phyloP scores from a whole-genome alignment of 2,329 filamentous ascomycete species.

The Cladosporium sp. region DNA sequence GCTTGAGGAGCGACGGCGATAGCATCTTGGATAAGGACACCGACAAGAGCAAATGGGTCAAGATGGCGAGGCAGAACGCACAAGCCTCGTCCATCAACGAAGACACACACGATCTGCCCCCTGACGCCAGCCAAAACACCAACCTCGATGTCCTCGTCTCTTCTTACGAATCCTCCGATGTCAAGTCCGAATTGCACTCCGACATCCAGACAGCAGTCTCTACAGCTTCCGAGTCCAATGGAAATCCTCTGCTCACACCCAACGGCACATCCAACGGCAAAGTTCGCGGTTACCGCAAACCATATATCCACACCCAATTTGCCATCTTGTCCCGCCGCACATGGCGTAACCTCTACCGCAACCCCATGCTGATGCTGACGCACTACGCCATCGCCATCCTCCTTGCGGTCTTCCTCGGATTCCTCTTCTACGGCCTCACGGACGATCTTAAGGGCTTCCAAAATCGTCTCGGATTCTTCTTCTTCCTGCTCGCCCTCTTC shows the following conservation, averaged over 20 bases:
- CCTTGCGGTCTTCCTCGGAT: constrained; percentile 88
- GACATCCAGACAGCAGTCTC: constrained; percentile 70
- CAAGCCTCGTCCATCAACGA: constrained; percentile 41
- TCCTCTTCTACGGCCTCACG: constrained; percentile 91
- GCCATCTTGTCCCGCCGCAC: constrained; percentile 82
- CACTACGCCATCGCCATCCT: constrained; percentile 97
- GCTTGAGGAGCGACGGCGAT: constrained; percentile 53
- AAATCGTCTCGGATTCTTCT: constrained; percentile 93
- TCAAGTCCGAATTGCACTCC: constrained; percentile 67
- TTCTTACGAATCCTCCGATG: constrained; percentile 71
- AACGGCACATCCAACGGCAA: constrained; percentile 46
- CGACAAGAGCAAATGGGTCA: constrained; percentile 56
- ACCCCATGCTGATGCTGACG: constrained; percentile 96
- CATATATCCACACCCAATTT: constrained; percentile 78
- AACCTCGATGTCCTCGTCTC: constrained; percentile 78
- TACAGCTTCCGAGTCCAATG: constrained; percentile 63
- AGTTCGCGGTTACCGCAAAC: constrained; percentile 74
- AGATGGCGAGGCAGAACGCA: constrained; percentile 46
- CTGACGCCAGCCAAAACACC: constrained; percentile 47
- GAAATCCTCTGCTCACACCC: constrained; percentile 43
- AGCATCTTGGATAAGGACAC: constrained; percentile 35
- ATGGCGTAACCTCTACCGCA: constrained; percentile 95
- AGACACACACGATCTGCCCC: constrained; percentile 49
- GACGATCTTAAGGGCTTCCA: constrained; percentile 97
- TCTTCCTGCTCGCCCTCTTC: constrained; percentile 92